Evolutionary conservation across 805 yeast species (phyloP), one percentile per base, ranked within the genome.

Genomic region (Ogataea chonburiensis): DNA sequence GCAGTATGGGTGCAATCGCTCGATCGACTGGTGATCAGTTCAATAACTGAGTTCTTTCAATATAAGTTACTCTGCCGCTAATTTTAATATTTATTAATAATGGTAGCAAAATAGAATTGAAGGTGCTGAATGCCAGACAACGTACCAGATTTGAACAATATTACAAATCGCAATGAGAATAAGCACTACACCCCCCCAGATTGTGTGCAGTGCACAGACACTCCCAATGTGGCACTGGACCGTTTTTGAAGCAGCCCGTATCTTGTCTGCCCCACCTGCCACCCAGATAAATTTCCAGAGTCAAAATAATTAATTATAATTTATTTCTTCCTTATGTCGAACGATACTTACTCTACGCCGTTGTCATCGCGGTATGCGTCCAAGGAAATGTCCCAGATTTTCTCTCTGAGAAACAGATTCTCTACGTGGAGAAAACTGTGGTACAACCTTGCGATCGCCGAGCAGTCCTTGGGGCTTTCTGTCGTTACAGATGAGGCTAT

Each of bases 351-450:
- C 69, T 65, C 86, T 35, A 91, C 98, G 16, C 98, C 98, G 24
- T 71, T 93, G 48, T 86, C 98, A 39, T 83, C 97, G 40, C 82
- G 98, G 70, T 93, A 93, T 68, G 98, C 98, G 41, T 86, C 96
- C 49, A 89, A 86, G 58, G 98, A 93, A 71, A 93, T 93, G 98
- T 82, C 96, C 43, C 71, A 75, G 50, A 74, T 93, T 58, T 93
- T 93, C 73, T 91, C 98, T 30, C 65, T 84, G 58, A 80, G 96
- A 68, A 93, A 85, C 71, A 77, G 98, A 60, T 93, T 85, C 67
- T 84, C 96, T 36, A 93, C 98, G 25, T 93, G 98, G 98, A 86
- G 98, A 76, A 86, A 86, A 64, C 76, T 93, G 49, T 93, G 98
- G 98, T 76, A 79, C 58, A 89, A 85, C 62, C 73, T 93, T 53